A percentile compares a stretch with the other conserved stretches of the same genome.
phyloP scores from a whole-genome alignment of 306 rosid species.

The Citrullus mucosospermus region DNA sequence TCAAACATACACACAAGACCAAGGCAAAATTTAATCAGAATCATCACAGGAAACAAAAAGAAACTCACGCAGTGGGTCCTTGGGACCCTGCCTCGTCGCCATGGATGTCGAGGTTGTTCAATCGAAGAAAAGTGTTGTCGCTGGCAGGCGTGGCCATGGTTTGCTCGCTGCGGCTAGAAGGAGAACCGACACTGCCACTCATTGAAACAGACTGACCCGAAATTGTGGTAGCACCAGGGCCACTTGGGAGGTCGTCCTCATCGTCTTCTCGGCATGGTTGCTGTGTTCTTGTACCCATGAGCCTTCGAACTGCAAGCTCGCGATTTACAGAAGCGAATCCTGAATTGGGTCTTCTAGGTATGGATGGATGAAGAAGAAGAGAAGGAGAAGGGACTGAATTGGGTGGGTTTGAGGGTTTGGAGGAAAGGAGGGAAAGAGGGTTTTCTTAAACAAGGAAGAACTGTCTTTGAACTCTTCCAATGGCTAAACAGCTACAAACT shows the following conservation, averaged over 20 bases:
- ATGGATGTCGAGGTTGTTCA: constrained; percentile 57
- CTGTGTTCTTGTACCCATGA: constrained; percentile 63
- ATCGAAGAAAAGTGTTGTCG: constrained; percentile 44
- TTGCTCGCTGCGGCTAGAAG: constrained; percentile 91
- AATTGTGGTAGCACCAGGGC: constrained; percentile 28
- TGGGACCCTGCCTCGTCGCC: constrained; percentile 84
- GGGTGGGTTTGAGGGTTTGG: background rate
- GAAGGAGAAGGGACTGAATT: background rate
- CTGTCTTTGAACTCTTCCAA: constrained; percentile 1
- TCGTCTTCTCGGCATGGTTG: constrained; percentile 44
- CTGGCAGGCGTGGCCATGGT: constrained; percentile 73
- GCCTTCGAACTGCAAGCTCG: background rate
- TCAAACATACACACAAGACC: background rate
- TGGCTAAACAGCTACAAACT: background rate
- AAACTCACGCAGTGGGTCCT: constrained; percentile 57
- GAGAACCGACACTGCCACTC: constrained; percentile 81
- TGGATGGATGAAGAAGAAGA: background rate
- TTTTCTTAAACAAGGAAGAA: background rate
- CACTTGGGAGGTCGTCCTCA: constrained; percentile 42
- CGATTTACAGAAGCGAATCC: background rate
- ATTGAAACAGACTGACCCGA: constrained; percentile 78
- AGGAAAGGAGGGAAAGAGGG: constrained; percentile 6
- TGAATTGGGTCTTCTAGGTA: background rate
- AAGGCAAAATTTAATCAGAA: background rate
- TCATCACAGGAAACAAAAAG: background rate